These are phyloP conservation scores for Arxiozyma telluris DNA, from an alignment of 1,139 yeast species.

Conservation along the genomic window DNA sequence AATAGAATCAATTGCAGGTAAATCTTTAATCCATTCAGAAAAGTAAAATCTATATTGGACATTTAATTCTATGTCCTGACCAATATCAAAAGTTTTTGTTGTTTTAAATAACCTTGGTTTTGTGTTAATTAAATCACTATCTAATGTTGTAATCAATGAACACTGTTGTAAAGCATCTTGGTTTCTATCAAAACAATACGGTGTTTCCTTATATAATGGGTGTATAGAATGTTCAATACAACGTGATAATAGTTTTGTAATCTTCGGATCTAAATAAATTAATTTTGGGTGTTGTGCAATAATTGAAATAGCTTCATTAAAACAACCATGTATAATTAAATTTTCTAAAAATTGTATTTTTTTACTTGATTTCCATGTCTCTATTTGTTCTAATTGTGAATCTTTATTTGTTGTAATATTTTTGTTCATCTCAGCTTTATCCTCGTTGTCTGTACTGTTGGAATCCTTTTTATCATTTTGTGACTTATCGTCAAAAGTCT, in stretches of 20 bases:
- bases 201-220: constrained; percentile 37
- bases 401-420: constrained; percentile 8
- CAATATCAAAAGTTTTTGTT: constrained; percentile 32
- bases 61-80: constrained; percentile 29
- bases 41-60: constrained; percentile 41
- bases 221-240: constrained; percentile 43
- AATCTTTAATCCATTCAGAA: constrained; percentile 39
- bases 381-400: constrained; percentile 1
- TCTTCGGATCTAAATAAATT: constrained; percentile 45
- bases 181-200: constrained; percentile 1
- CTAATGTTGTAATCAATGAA: constrained; percentile 9
- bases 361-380: constrained; percentile 12
- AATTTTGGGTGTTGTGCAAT: constrained; percentile 57
- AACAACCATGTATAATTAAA: constrained; percentile 53
- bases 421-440: constrained; percentile 12
- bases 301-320: constrained; percentile 54
- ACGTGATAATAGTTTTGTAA: constrained; percentile 42
- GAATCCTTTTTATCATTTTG: constrained; percentile 5
- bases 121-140: constrained; percentile 19
- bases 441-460: not conserved
- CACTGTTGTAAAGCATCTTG: not conserved
- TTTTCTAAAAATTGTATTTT: constrained; percentile 47
- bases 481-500: not conserved
- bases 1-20: constrained; percentile 35
- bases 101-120: constrained; percentile 21